phyloP scores from a whole-genome alignment of 768 basidiomycete species.

The Leucosporidium scottii region DNA sequence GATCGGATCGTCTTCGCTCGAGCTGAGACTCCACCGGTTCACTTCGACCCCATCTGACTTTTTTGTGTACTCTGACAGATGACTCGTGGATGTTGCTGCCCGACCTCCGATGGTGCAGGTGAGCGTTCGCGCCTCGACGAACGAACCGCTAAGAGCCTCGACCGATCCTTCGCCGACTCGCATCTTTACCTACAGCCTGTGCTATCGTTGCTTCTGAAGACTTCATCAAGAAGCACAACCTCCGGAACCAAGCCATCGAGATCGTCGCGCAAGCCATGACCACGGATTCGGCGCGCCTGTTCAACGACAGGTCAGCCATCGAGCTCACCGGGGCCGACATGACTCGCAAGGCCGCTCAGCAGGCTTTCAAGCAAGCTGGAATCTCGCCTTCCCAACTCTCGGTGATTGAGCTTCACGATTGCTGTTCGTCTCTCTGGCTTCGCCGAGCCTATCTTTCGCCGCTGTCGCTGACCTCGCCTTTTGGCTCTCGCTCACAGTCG shows the following conservation, averaged over 20 bases:
- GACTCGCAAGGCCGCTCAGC: constrained; percentile 61
- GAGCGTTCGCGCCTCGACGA: constrained; percentile 25
- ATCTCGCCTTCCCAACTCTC: constrained; percentile 68
- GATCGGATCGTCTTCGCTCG: background rate
- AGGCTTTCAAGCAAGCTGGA: constrained; percentile 64
- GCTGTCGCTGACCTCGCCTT: background rate
- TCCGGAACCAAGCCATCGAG: constrained; percentile 83
- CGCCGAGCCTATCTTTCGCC: background rate
- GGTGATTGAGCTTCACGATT: constrained; percentile 81
- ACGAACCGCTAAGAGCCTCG: too few species aligned
- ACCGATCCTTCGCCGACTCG: too few species aligned
- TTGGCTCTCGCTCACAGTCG: constrained; percentile 7
- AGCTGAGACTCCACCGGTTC: background rate
- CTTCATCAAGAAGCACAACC: constrained; percentile 62
- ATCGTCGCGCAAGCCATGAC: constrained; percentile 58
- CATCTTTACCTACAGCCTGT: constrained; percentile 38
- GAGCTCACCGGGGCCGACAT: constrained; percentile 67
- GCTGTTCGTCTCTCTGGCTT: constrained; percentile 58
- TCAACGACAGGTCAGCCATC: constrained; percentile 64
- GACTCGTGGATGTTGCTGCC: constrained; percentile 62
- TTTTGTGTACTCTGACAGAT: background rate
- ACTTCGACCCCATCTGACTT: background rate
- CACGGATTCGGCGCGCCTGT: constrained; percentile 61
- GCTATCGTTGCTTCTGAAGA: constrained; percentile 71
- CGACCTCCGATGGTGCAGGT: constrained; percentile 55